phyloP scores from a whole-genome alignment of 257 asterid species.

The Nicotiana otophora region DNA sequence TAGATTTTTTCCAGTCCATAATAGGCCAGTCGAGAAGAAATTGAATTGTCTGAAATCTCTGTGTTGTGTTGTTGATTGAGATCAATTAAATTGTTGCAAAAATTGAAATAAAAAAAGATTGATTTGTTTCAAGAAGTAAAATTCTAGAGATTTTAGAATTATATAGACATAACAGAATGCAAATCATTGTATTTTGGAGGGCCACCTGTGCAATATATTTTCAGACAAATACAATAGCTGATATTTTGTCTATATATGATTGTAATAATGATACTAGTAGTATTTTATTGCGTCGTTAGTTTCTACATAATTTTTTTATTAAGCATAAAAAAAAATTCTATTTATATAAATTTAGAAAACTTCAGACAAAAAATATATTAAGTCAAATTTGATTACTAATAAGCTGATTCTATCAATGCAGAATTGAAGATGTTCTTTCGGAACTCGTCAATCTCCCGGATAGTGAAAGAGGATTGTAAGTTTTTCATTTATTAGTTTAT shows the following conservation, averaged over 20 bases:
- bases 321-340: too few species aligned
- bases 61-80: not conserved
- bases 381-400: not conserved
- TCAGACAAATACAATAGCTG: not conserved
- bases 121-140: not conserved
- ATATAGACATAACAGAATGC: not conserved
- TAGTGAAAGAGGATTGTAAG: constrained; percentile 9
- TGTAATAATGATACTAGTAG: not conserved
- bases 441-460: not conserved
- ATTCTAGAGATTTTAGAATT: not conserved
- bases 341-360: not conserved
- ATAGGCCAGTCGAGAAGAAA: not conserved
- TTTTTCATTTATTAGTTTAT: not conserved
- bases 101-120: not conserved
- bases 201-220: not conserved
- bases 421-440: constrained; percentile 2
- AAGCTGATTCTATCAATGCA: not conserved
- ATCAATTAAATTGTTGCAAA: not conserved
- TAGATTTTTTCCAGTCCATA: not conserved
- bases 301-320: too few species aligned
- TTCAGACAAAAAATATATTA: not conserved
- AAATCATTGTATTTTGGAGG: not conserved
- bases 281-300: too few species aligned
- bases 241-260: too few species aligned
- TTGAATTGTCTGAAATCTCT: not conserved